These are phyloP conservation scores for Penicillium cataractarum DNA, from an alignment of 495 filamentous ascomycete genomes.

Conservation along the genomic window DNA sequence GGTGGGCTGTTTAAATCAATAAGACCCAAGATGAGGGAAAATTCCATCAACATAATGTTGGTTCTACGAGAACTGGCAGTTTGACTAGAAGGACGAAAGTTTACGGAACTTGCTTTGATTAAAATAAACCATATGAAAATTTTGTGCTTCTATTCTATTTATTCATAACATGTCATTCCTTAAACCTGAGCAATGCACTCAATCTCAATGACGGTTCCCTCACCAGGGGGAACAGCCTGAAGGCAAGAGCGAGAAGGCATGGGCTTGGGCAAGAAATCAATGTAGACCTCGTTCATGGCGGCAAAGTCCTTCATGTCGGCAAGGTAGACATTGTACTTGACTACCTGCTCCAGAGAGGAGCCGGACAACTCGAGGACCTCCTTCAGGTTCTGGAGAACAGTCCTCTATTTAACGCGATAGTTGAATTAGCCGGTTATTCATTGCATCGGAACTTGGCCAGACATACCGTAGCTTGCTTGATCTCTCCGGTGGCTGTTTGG, in stretches of 20 bases:
- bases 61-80: no score
- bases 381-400: slow-evolving; percentile 59
- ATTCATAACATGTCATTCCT: background rate
- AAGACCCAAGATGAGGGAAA: no score
- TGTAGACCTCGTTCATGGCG: slow-evolving; percentile 63
- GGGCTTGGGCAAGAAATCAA: slow-evolving; percentile 41
- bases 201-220: slow-evolving; percentile 43
- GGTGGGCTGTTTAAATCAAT: no score
- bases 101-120: background rate
- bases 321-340: slow-evolving; percentile 72
- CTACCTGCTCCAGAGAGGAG: slow-evolving; percentile 61
- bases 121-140: no score
- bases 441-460: background rate
- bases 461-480: slow-evolving; percentile 44
- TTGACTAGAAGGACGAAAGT: no score
- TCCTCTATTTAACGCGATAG: slow-evolving; percentile 15
- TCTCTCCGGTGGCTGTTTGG: slow-evolving; percentile 47
- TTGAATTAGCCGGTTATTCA: background rate
- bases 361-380: slow-evolving; percentile 66
- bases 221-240: slow-evolving; percentile 42
- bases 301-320: slow-evolving; percentile 70
- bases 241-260: slow-evolving; percentile 45
- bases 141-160: background rate
- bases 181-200: slow-evolving; percentile 42
- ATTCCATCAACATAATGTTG: no score